These are phyloP conservation scores for Canna indica DNA, from an alignment of 176 grass and related monocot genomes.

Conservation along the genomic window DNA sequence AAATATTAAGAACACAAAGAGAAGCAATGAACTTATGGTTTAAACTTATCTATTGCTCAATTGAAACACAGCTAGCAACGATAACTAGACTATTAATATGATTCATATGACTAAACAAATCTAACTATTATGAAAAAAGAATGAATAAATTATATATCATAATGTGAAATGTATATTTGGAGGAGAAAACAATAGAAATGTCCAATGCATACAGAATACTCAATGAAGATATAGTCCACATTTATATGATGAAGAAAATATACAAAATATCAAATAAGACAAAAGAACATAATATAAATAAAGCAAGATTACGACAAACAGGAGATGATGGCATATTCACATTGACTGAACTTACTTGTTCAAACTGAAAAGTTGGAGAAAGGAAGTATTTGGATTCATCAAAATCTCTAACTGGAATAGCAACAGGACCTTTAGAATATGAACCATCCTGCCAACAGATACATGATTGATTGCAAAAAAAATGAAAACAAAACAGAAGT, in stretches of 20 bases:
- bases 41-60: too few species aligned
- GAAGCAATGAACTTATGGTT: too few species aligned
- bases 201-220: background rate
- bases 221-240: background rate
- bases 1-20: too few species aligned
- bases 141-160: too few species aligned
- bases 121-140: too few species aligned
- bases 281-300: background rate
- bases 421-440: conserved; percentile 86
- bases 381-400: conserved; percentile 88
- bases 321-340: background rate
- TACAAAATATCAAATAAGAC: background rate
- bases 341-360: conserved; percentile 52
- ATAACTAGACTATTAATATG: too few species aligned
- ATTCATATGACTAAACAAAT: too few species aligned
- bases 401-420: conserved; percentile 57
- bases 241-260: background rate
- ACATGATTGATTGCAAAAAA: conserved; percentile 10
- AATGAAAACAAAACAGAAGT: conserved; percentile 17
- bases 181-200: background rate
- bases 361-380: conserved; percentile 86
- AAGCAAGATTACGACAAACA: background rate
- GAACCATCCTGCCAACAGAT: conserved; percentile 77
- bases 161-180: background rate
- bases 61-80: too few species aligned